Evolutionary conservation across 2,329 filamentous ascomycete species (phyloP), one percentile per base, ranked within the genome.

Genomic region (Pestalotiopsis fici): DNA sequence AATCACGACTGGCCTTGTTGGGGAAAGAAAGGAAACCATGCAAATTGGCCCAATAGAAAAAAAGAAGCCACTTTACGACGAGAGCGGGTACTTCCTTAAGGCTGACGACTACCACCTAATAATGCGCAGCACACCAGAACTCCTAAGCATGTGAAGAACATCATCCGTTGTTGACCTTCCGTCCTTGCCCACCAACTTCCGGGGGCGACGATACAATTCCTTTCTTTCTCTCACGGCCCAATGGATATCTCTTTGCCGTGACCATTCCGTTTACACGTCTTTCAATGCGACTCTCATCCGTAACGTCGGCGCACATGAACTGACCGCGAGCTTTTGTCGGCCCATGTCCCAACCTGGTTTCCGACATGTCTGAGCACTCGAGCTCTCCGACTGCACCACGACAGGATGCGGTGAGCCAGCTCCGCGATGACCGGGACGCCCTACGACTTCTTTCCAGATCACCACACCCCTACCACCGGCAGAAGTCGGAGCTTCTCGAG

Each of bases 401-500:
- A 60, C 35, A 28, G 23, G 35, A 47, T 28, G 64, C 55, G 11
- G n/a, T 25, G 28, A 54, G 15, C 71, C 76, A 79, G 27, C 71
- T 66, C 5, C 39, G 73, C 66, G 76, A 79, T 43, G 78, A 82
- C 67, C 76, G 78, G 60, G 78, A 81, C 61, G 73, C 70, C 63
- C 73, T 88, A 73, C 83, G 85, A 74, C 77, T 82, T 59, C 82
- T 87, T 69, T 86, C 85, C 65, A 87, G 90, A 72, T 90, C 90
- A 56, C 90, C 91, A 59, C 89, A 92, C 76, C 90, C 90, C 1
- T 92, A 92, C 73, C 87, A 88, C 74, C 88, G 85, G 73, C 87
- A 86, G 67, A 84, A 82, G 68, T 82, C 79, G 70, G 87, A 90
- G 73, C 81, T 89, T 13, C 83, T 84, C 25, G 83, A 88, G 67